These are phyloP conservation scores for Cenchrus americanus DNA, from an alignment of 176 grass and related monocot species.

Conservation along the genomic window DNA sequence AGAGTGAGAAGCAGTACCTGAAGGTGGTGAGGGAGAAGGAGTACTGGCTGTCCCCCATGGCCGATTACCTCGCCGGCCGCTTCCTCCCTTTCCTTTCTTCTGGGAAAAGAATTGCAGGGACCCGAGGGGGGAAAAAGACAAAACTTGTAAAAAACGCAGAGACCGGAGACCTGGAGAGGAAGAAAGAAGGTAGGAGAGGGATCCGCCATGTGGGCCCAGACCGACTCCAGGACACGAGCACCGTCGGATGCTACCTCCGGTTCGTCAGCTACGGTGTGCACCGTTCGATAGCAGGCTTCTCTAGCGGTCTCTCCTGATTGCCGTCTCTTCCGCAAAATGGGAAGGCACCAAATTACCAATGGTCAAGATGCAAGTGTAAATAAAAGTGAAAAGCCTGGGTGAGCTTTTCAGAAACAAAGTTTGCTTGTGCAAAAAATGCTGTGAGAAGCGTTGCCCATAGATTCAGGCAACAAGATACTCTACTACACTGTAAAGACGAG, in stretches of 20 bases:
- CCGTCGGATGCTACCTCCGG: not conserved
- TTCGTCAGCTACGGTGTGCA: not conserved
- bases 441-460: not conserved
- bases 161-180: not conserved
- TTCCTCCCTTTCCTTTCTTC: not conserved
- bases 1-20: constrained; percentile 48
- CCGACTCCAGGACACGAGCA: not conserved
- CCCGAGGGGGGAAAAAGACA: too few species aligned
- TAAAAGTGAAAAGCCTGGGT: too few species aligned
- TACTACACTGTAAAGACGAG: not conserved
- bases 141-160: not conserved
- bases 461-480: not conserved
- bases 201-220: not conserved
- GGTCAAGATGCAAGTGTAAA: not conserved
- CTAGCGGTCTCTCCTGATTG: too few species aligned
- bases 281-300: not conserved
- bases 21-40: constrained; percentile 97
- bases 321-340: too few species aligned
- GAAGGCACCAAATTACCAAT: not conserved
- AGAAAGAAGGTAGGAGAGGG: not conserved
- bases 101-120: not conserved
- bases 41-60: constrained; percentile 90
- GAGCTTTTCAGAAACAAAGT: not conserved
- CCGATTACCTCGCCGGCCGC: constrained; percentile 8
- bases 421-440: not conserved